Percentiles rank a stretch among this genome's conserved stretches.
phyloP scores from a whole-genome alignment of 192 early-diverging fungal species.

The Coemansia sp. region DNA sequence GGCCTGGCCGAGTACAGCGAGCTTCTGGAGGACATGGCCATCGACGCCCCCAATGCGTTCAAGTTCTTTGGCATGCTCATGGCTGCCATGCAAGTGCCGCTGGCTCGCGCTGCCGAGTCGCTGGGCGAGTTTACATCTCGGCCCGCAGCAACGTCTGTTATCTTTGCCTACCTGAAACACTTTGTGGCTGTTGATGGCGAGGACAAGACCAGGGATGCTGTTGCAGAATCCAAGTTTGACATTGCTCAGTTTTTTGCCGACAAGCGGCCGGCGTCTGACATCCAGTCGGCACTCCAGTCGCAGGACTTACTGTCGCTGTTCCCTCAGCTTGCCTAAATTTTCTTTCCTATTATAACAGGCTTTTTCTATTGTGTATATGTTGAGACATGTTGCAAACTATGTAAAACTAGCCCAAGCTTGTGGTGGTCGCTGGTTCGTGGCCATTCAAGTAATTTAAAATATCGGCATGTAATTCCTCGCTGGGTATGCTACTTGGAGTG shows the following conservation, averaged over 20 bases:
- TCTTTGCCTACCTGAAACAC: conserved; percentile 38
- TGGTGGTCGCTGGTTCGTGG: too few species aligned
- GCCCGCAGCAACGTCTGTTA: conserved; percentile 24
- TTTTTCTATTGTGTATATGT: too few species aligned
- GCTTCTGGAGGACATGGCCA: conserved; percentile 66
- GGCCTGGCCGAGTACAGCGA: conserved; percentile 58
- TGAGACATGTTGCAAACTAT: too few species aligned
- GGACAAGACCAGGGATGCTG: conserved; percentile 19
- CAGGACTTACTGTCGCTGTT: conserved; percentile 30
- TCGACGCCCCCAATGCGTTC: conserved; percentile 69
- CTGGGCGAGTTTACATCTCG: conserved; percentile 31
- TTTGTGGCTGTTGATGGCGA: conserved; percentile 17
- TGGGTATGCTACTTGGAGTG: too few species aligned
- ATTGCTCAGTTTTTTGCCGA: conserved; percentile 33
- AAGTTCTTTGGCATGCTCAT: conserved; percentile 63
- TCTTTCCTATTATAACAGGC: background rate
- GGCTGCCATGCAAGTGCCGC: conserved; percentile 53
- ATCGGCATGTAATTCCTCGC: too few species aligned
- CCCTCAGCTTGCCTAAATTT: conserved; percentile 12
- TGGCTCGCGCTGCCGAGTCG: conserved; percentile 41
- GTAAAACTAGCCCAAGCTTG: too few species aligned
- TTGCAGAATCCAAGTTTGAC: conserved; percentile 45
- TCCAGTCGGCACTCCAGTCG: conserved; percentile 23
- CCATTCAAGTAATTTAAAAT: too few species aligned
- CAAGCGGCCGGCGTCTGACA: conserved; percentile 24